Evolutionary conservation across 768 basidiomycete genomes (phyloP), one percentile per base, ranked within the genome.

Genomic region (Lactarius indigo): DNA sequence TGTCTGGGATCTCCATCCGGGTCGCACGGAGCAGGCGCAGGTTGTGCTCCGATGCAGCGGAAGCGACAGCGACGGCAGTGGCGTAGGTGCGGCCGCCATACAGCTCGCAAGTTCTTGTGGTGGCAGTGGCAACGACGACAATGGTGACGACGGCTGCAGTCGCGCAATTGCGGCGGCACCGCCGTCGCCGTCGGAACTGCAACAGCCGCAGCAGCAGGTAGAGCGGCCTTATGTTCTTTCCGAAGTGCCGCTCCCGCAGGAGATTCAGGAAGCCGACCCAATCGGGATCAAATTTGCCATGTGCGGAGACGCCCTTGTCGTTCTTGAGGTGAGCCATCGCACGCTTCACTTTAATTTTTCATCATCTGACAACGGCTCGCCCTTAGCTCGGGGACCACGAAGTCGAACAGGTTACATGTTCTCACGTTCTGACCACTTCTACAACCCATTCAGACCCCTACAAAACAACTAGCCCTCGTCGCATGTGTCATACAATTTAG

Each of bases 251-350:
- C 62, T 57, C 10, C 62, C 62, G 26, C 26, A 13, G 26, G 61
- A 54, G 17, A 55, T 55, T n/a, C 61, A 63, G 13, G 61, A 57
- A 13, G 63, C 42, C 26, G 55, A 63, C 52, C 52, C 61, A 20
- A 33, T 63, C 26, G 61, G 61, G 2, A 41, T 62, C 50, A 62
- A 54, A 28, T 37, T 62, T 13, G 57, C 57, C 12, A 57, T 57
- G 56, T 62, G 61, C 33, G 61, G 47, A 26, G 61, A 62, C n/a
- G 61, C 37, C 17, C 52, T 41, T 6, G 61, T 57, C 63, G 30
- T 57, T 10, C 44, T 57, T 31, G 55, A 64, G 56, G 55, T 64
- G 31, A 23, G 39, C 30, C 17, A 10, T 13, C 26, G 26, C 50
- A 52, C 4, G 50, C 13, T 6, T 52, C 5, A 9, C 13, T 6